These are phyloP conservation scores for Mariannaea elegans DNA, from an alignment of 2,329 filamentous ascomycete species.

Conservation along the genomic window DNA sequence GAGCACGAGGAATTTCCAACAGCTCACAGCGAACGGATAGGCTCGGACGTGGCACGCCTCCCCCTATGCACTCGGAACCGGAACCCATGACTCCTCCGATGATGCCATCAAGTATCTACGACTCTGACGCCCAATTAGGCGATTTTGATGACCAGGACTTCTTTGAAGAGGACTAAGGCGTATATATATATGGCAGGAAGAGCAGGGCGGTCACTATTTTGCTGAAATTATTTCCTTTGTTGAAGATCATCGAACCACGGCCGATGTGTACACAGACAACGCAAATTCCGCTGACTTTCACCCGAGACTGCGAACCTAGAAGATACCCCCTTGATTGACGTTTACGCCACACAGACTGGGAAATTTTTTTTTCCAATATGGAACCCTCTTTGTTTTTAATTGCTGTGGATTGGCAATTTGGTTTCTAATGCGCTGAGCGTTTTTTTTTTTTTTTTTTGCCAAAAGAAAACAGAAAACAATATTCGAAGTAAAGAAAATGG, in stretches of 20 bases:
- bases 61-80: conserved; percentile 48
- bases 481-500: conserved; percentile 15
- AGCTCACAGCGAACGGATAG: conserved; percentile 39
- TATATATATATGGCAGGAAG: conserved; percentile 9
- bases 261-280: conserved; percentile 26
- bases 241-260: conserved; percentile 35
- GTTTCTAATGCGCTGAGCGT: conserved; percentile 24
- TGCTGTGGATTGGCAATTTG: conserved; percentile 22
- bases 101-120: conserved; percentile 67
- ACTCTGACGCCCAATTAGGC: conserved; percentile 67
- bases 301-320: conserved; percentile 49
- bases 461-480: conserved; percentile 12
- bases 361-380: conserved; percentile 22
- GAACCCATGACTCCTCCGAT: conserved; percentile 68
- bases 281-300: conserved; percentile 38
- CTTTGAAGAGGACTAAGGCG: conserved; percentile 58
- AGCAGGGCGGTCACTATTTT: conserved; percentile 17
- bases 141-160: conserved; percentile 69
- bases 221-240: conserved; percentile 41
- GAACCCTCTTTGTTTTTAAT: conserved; percentile 10
- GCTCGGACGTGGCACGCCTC: conserved; percentile 45
- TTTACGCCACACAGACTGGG: conserved; percentile 41
- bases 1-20: conserved; percentile 42
- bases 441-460: background rate
- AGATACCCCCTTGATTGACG: conserved; percentile 52